These are phyloP conservation scores for Berkeleyomyces basicola DNA, from an alignment of 2,329 filamentous ascomycete species.

Conservation along the genomic window DNA sequence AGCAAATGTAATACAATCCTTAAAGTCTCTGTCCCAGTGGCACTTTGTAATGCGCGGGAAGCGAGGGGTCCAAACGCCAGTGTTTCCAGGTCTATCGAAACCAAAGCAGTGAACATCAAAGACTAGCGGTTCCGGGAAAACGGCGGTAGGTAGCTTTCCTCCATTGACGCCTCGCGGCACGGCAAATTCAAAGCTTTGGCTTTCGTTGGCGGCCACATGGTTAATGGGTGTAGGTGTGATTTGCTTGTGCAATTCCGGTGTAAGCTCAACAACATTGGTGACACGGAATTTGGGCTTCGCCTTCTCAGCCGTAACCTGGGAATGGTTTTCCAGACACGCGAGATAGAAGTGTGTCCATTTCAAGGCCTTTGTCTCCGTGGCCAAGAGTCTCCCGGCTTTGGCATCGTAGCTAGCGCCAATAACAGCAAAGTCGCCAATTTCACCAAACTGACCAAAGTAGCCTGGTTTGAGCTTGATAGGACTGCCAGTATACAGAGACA, in stretches of 20 bases:
- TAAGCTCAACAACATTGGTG: slow-evolving; percentile 45
- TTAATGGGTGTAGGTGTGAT: slow-evolving; percentile 32
- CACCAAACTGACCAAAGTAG: slow-evolving; percentile 61
- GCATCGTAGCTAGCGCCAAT: slow-evolving; percentile 59
- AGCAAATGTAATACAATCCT: slow-evolving; percentile 50
- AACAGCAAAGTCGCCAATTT: slow-evolving; percentile 68
- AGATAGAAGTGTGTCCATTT: slow-evolving; percentile 70
- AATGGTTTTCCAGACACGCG: slow-evolving; percentile 56
- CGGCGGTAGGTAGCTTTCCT: slow-evolving; percentile 27
- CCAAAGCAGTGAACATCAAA: slow-evolving; percentile 68
- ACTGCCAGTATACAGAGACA: slow-evolving; percentile 19
- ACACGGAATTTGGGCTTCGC: slow-evolving; percentile 46
- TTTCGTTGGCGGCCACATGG: slow-evolving; percentile 24
- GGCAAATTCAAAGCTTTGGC: slow-evolving; percentile 28
- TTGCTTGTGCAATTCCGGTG: slow-evolving; percentile 31
- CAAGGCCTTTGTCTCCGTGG: slow-evolving; percentile 29
- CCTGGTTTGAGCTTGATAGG: slow-evolving; percentile 83
- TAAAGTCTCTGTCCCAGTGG: slow-evolving; percentile 55
- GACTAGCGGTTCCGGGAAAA: slow-evolving; percentile 56
- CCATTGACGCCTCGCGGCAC: slow-evolving; percentile 29
- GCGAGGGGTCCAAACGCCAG: slow-evolving; percentile 54
- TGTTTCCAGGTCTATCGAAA: slow-evolving; percentile 56
- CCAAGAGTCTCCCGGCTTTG: slow-evolving; percentile 39
- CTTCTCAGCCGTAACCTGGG: slow-evolving; percentile 34
- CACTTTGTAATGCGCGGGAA: slow-evolving; percentile 65